Conservation (phyloP, 495 filamentous ascomycete species). For the Astrocystis sublimbata region DNA sequence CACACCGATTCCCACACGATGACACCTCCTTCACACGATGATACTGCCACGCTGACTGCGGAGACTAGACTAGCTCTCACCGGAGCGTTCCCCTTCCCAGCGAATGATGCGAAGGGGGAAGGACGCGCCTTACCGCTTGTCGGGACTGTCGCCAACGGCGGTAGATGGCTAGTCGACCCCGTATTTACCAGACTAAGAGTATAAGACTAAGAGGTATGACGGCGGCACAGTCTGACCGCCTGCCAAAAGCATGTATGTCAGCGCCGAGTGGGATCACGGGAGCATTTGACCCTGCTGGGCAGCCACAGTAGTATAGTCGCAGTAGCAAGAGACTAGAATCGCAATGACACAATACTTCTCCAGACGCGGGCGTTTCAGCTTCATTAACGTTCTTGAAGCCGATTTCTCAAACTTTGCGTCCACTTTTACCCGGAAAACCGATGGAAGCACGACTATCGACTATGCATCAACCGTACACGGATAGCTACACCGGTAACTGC, state of each 20-base stretch:
- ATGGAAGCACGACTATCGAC: not conserved
- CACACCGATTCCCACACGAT: not conserved
- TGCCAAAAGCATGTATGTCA: not conserved
- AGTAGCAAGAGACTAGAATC: no score
- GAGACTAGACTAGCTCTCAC: not conserved
- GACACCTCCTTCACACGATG: no score
- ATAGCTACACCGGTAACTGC: not conserved
- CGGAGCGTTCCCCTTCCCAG: not conserved
- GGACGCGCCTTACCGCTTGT: not conserved
- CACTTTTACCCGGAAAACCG: not conserved
- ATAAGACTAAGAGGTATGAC: not conserved
- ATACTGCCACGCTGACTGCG: conserved; percentile 12
- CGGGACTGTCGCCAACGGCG: not conserved
- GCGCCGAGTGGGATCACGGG: conserved; percentile 7
- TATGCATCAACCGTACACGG: no score
- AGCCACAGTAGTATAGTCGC: not conserved
- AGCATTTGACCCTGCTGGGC: conserved; percentile 2
- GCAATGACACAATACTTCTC: not conserved
- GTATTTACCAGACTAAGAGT: not conserved
- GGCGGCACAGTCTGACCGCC: not conserved
- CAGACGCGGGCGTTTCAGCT: not conserved
- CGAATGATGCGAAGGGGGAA: not conserved
- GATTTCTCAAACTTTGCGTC: not conserved
- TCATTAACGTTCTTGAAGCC: not conserved
- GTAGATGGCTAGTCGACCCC: no score